phyloP scores from a whole-genome alignment of 805 yeast species.

The Sugiyamaella lignohabitans region DNA sequence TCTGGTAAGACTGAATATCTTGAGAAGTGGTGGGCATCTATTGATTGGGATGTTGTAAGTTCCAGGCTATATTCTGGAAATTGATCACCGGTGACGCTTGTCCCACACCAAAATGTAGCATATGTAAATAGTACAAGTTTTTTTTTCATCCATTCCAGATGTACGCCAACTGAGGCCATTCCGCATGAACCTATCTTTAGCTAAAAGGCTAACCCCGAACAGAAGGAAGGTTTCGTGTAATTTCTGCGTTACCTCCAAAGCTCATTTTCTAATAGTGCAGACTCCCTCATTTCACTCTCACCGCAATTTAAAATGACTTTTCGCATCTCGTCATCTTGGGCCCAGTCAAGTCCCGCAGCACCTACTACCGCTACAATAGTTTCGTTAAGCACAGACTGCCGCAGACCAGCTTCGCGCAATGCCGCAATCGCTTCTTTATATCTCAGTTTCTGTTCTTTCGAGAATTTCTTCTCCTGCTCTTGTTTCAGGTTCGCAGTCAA shows the following conservation, averaged over 20 bases:
- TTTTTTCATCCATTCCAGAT: slow-evolving; percentile 6
- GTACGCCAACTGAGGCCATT: slow-evolving; percentile 1
- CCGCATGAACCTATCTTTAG: too few species aligned
- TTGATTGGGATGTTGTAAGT: slow-evolving; percentile 63
- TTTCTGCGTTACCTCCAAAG: neutral
- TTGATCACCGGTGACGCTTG: too few species aligned
- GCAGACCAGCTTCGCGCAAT: slow-evolving; percentile 5
- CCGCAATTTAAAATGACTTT: too few species aligned
- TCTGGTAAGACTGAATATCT: slow-evolving; percentile 65
- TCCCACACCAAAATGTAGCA: neutral
- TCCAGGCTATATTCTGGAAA: slow-evolving; percentile 16
- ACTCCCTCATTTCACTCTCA: neutral
- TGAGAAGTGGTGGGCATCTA: slow-evolving; percentile 64
- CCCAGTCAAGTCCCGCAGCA: slow-evolving; percentile 22
- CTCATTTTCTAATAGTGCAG: neutral
- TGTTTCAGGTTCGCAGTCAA: neutral
- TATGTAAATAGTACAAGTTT: neutral
- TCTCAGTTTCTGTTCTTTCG: slow-evolving; percentile 6
- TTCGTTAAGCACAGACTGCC: slow-evolving; percentile 16
- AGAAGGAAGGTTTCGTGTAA: too few species aligned
- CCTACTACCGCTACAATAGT: slow-evolving; percentile 18
- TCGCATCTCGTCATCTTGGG: slow-evolving; percentile 7
- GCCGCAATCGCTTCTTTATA: slow-evolving; percentile 1
- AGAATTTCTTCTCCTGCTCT: slow-evolving; percentile 6
- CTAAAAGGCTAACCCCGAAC: too few species aligned